phyloP scores from a whole-genome alignment of 768 basidiomycete genomes.

The Xanthoconium purpureum region DNA sequence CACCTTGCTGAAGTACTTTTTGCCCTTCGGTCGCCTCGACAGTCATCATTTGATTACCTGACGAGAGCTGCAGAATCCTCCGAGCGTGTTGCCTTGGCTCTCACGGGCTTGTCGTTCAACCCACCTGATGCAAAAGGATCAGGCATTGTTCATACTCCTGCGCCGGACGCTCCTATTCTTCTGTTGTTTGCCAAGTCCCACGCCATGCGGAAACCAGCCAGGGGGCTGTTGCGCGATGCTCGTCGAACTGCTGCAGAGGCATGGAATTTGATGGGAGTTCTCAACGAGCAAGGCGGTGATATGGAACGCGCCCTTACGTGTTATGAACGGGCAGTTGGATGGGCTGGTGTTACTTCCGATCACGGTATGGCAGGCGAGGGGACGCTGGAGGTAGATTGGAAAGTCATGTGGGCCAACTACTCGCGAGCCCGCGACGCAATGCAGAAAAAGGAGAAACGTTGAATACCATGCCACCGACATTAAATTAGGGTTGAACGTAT shows the following conservation, averaged over 20 bases:
- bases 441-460: constrained; percentile 5
- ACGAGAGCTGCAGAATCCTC: constrained; percentile 63
- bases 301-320: constrained; percentile 49
- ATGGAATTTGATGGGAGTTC: constrained; percentile 69
- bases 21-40: constrained; percentile 41
- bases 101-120: constrained; percentile 42
- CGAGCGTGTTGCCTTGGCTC: constrained; percentile 55
- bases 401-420: constrained; percentile 58
- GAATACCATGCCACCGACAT: background rate
- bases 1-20: constrained; percentile 73
- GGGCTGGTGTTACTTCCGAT: constrained; percentile 52
- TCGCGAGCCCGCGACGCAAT: constrained; percentile 41
- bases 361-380: constrained; percentile 47
- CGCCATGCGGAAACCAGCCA: constrained; percentile 54
- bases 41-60: constrained; percentile 54
- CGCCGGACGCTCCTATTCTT: constrained; percentile 40
- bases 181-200: constrained; percentile 44
- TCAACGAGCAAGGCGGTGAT: constrained; percentile 46
- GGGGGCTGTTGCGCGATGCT: constrained; percentile 61
- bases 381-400: constrained; percentile 60
- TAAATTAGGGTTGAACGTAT: background rate
- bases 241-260: constrained; percentile 69
- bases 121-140: constrained; percentile 36
- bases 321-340: constrained; percentile 66
- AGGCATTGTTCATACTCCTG: constrained; percentile 35